phyloP scores from a whole-genome alignment of 2,329 filamentous ascomycete genomes.

The Trichoderma lentiforme region DNA sequence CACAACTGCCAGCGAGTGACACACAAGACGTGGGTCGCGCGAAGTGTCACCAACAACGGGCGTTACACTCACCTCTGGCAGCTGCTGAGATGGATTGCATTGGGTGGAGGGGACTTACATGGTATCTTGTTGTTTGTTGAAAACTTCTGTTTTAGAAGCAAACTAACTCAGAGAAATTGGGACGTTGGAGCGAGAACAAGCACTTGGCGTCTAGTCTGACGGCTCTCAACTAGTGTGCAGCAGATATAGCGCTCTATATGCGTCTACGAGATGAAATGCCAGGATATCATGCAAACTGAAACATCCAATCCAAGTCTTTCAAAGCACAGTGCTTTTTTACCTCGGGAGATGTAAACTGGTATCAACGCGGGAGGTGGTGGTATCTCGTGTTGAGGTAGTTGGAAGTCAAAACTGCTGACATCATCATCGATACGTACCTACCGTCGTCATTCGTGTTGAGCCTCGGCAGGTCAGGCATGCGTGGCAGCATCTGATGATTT shows the following conservation, averaged over 20 bases:
- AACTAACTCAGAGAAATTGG: not conserved
- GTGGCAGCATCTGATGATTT: not conserved
- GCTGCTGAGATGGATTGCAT: not conserved
- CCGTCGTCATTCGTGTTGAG: not conserved
- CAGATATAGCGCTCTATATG: not conserved
- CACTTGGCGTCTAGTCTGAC: not conserved
- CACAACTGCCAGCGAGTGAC: not conserved
- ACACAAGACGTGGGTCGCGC: not conserved
- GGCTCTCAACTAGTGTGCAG: not conserved
- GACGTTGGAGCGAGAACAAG: not conserved
- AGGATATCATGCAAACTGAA: not conserved
- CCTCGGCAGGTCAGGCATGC: not conserved
- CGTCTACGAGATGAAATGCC: not conserved
- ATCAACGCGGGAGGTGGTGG: not conserved
- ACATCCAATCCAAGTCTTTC: not conserved
- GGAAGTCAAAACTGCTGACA: conserved; percentile 8
- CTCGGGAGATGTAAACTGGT: not conserved
- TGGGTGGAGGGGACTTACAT: not conserved
- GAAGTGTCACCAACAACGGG: not conserved
- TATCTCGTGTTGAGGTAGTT: not conserved
- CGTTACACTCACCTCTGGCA: not conserved
- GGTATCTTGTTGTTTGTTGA: not conserved
- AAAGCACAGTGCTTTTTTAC: not conserved
- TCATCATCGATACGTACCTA: not conserved
- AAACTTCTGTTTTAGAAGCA: not conserved